phyloP scores from a whole-genome alignment of 2,329 filamentous ascomycete genomes.

The Ophiocordyceps camponoti-floridani region DNA sequence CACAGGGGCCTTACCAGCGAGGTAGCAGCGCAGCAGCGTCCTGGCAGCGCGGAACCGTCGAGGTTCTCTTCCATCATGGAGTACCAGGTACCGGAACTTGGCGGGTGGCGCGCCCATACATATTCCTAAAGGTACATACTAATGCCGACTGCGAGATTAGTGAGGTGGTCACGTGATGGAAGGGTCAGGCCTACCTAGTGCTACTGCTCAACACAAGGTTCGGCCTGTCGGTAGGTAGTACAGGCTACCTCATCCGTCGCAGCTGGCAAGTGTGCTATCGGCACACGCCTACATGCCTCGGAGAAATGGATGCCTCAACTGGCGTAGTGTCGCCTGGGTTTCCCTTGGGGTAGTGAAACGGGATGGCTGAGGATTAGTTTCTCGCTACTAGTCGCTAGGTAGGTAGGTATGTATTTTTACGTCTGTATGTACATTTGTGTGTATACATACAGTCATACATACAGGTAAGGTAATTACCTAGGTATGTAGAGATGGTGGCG shows the following conservation, averaged over 20 bases:
- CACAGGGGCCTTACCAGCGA: neutral
- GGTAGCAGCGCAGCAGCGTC: neutral
- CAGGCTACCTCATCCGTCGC: neutral
- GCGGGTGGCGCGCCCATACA: neutral
- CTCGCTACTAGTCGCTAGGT: neutral
- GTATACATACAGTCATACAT: too few species aligned
- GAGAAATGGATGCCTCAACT: neutral
- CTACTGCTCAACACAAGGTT: too few species aligned
- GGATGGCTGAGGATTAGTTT: neutral
- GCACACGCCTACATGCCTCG: too few species aligned
- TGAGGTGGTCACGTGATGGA: too few species aligned
- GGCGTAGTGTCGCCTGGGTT: neutral
- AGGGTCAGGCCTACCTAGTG: too few species aligned
- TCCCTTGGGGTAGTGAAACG: neutral
- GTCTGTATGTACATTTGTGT: neutral
- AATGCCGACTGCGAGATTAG: too few species aligned
- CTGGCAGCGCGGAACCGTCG: neutral
- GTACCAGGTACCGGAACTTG: neutral
- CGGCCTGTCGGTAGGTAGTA: neutral
- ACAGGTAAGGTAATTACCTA: too few species aligned
- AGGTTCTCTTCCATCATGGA: neutral
- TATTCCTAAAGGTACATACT: too few species aligned
- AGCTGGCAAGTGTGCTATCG: too few species aligned
- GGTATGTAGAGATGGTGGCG: too few species aligned
- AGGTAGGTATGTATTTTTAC: neutral